Percentiles rank a stretch among this genome's conserved stretches.
Conservation (phyloP, 257 asterid genomes). For the Verbascum thapsus region DNA sequence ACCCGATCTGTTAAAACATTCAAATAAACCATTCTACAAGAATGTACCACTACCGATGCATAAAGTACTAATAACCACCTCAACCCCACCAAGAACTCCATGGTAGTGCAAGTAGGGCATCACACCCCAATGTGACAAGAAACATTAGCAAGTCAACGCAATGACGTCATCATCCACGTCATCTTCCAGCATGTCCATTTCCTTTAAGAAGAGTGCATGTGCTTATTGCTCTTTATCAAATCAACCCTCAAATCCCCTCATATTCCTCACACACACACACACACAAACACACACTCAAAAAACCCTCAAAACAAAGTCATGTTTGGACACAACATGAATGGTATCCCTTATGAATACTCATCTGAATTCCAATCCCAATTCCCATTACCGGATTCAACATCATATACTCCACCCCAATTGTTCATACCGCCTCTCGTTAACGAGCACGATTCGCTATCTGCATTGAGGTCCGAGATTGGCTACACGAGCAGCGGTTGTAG, state of each 20-base stretch:
- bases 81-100: constrained; percentile 4
- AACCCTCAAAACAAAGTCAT: constrained; percentile 38
- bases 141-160: constrained; percentile 60
- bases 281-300: constrained; percentile 22
- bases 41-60: no score
- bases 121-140: constrained; percentile 16
- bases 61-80: no score
- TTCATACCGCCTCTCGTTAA: constrained; percentile 48
- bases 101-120: constrained; percentile 37
- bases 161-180: constrained; percentile 71
- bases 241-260: constrained; percentile 13
- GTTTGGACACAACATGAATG: constrained; percentile 52
- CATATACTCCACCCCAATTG: constrained; percentile 32
- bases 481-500: constrained; percentile 71
- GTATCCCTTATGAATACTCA: constrained; percentile 37
- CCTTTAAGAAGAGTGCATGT: constrained; percentile 53
- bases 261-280: constrained; percentile 8
- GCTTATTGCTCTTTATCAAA: constrained; percentile 37
- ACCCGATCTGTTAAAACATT: no score
- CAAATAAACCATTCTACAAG: no score
- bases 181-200: constrained; percentile 48
- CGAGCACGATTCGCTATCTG: constrained; percentile 51
- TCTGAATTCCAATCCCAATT: constrained; percentile 38
- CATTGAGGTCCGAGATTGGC: constrained; percentile 55
- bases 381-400: constrained; percentile 58